Base-by-base conservation (phyloP, 2,329 filamentous ascomycete species). In the Fusarium graminum region DNA sequence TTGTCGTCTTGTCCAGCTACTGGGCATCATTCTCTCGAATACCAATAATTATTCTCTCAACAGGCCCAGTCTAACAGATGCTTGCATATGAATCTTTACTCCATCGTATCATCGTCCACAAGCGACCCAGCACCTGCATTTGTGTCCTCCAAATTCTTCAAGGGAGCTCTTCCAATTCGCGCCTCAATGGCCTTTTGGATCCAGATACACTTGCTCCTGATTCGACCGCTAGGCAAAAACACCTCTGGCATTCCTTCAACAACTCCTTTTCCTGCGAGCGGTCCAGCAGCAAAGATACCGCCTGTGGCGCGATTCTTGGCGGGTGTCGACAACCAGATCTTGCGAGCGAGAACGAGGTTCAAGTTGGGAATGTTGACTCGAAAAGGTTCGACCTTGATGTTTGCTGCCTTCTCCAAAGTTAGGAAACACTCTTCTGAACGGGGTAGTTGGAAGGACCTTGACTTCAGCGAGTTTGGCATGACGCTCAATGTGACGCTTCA, bases 311-410 rank as follows among this genome's bases (percentile, higher is more conserved):
- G 64, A 9, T 32, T 26, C 28, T 42, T 52, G 7, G 64, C 64
- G 4, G 64, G 64, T 1, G 59, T 47, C 0, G 64, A 67, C 9
- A 46, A 34, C 42, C 43, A 67, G 50, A 67, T 57, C 13, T 68
- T 36, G 25, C 49, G 46, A 0, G 55, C 64, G 30, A 42, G 46
- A 17, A 34, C 25, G 17, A 65, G 14, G 13, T 61, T 42, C 8
- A 52, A 39, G 3, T 67, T 30, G 1, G 59, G 38, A 2, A 32
- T 19, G 1, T 45, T 25, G 13, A 19, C 6, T 11, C 28, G 39
- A 3, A n/a, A 7, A 2, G 57, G 34, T 0, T 56, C 40, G 10
- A 47, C 14, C 4, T 49, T 7, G 6, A 34, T 11, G 16, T 67
- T 67, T 7, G 22, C 13, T 8, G 51, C 30, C 64, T 68, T 3